Base-by-base conservation (phyloP, 495 filamentous ascomycete genomes). In the Penicillium pulvis region DNA sequence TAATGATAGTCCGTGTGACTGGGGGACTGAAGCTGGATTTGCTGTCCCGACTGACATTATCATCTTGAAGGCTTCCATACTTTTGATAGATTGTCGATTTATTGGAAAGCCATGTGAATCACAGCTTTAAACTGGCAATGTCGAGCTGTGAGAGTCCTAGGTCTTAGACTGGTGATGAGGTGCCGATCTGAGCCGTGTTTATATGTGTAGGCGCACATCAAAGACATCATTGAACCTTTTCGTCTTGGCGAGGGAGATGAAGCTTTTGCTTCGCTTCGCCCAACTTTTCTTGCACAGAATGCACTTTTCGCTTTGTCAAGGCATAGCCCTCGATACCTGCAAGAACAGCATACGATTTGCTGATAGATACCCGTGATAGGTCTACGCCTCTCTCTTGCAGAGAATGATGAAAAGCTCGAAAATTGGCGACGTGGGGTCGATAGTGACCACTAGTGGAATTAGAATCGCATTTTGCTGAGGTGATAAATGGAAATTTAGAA, bases 291-390 rank as follows among this genome's bases (percentile, higher is more conserved):
- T 78, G 68, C 0, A 75, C 61, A 4, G 76, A 70, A 55, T 83
- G 85, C 0, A 85, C 74, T 65, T 87, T 88, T 49, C 77, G 79
- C 57, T 84, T 84, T 1, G 84, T 78, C 28, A 78, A 76, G 39
- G 85, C 73, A 59, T 94, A 97, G 17, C 85, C 83, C 72, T 96
- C 91, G 10, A 97, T 82, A 0, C 93, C 93, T 1, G 91, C 82
- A 0, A 96, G 77, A 1, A 94, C 85, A 0, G 90, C 88, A 64
- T 95, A 97, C 5, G 86, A 87, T 60, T 90, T 88, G 30, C 86
- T 90, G 30, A 95, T 89, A 2, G 83, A 88, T 9, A 94, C 85
- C 24, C 81, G 82, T 0, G 82, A 83, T 84, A 95, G 88, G 64
- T 97, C 92, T 0, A 88, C 92, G 1, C 89, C 90, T 35, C 81